Evolutionary conservation across 2,329 filamentous ascomycete species (phyloP), one percentile per base, ranked within the genome.

Genomic region (Trichothecium roseum): DNA sequence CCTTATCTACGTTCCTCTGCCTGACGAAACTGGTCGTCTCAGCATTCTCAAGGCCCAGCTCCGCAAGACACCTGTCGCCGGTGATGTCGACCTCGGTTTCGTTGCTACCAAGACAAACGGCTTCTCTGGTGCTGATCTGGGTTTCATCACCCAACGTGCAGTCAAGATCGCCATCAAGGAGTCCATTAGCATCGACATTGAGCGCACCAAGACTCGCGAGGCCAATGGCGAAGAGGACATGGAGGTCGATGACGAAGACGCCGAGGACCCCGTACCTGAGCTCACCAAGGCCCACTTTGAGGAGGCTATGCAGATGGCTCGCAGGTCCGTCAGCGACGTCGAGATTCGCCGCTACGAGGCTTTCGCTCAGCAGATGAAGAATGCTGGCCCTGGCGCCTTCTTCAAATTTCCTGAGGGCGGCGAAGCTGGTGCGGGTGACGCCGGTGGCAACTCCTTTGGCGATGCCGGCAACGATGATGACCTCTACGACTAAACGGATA

Each of bases 151-250:
- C 17, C 91, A 98, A 70, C 87, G 91, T 60, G 91, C 91, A 36
- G 91, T 94, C 72, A 98, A 98, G 79, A 81, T 96, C 54, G 91
- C 91, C 50, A 98, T 98, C 70, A 98, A 98, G 76, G 81, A 98
- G 69, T 80, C 89, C 20, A 98, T 98, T 51, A 69, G 78, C 14
- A 57, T 73, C 32, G 89, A 96, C 42, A 96, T 98, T 49, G 84
- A 94, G 65, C 84, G 85, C 48, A 71, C 73, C 55, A 94, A 94
- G 77, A 81, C 82, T 52, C 86, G 84, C 38, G 89, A 94, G 66
- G 88, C 83, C 43, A 72, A 81, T 48, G 85, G 84, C 41, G 83
- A 86, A 52, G 82, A 84, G 50, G 81, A 84, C 50, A 89, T 93
- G 77, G 60, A 62, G 35, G 52, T 61, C 14, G 60, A 64, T 29